Percentiles rank a stretch among this genome's conserved stretches.
Evolutionary conservation across 345 rosid genomes (phyloP).

Genomic region (Conringia planisiliqua): DNA sequence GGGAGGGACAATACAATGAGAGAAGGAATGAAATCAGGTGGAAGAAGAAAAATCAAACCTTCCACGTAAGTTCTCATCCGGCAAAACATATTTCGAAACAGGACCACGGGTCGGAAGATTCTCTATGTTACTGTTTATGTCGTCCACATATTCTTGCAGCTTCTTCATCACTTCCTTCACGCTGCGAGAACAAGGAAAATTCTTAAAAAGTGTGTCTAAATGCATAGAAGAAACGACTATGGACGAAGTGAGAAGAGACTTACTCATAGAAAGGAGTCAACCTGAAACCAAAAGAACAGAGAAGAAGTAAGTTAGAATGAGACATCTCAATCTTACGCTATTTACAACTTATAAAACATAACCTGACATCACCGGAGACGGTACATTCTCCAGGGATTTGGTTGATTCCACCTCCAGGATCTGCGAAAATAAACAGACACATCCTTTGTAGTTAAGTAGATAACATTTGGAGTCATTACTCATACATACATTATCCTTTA

Average conservation of each 20-base stretch:
- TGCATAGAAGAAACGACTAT: not conserved
- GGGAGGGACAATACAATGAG: not conserved
- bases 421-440: conserved; percentile 36
- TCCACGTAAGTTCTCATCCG: conserved; percentile 76
- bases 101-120: conserved; percentile 74
- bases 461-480: conserved; percentile 15
- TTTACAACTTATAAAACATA: not conserved
- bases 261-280: conserved; percentile 95
- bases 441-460: conserved; percentile 9
- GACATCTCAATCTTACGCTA: not conserved
- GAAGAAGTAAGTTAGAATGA: conserved; percentile 1
- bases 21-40: not conserved
- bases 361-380: conserved; percentile 93
- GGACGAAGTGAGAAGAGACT: conserved; percentile 33
- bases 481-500: not conserved
- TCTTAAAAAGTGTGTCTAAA: not conserved
- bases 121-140: conserved; percentile 72
- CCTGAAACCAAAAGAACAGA: conserved; percentile 44
- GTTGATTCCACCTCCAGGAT: conserved; percentile 98
- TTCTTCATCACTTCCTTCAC: conserved; percentile 62
- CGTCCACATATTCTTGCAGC: conserved; percentile 77
- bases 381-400: conserved; percentile 96
- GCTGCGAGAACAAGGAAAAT: conserved; percentile 36
- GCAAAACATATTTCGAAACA: conserved; percentile 80
- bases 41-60: conserved; percentile 40